Conservation (phyloP, 345 rosid species). For the Eucalyptus paniculata region DNA sequence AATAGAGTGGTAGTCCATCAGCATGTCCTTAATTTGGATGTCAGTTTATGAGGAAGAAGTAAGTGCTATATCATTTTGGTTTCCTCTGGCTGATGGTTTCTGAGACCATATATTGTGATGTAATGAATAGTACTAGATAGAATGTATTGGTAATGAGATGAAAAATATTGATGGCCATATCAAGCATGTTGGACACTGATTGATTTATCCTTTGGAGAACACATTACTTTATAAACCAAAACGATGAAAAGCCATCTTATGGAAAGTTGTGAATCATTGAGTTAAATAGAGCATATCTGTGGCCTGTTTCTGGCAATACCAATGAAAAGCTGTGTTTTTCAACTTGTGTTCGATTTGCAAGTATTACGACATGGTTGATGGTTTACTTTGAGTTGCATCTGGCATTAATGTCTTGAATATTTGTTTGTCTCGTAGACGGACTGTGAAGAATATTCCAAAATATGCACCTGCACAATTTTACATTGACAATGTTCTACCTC, state of each 20-base stretch:
- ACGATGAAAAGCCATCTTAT: not conserved
- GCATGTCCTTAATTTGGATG: too few relatives aligned
- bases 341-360: not conserved
- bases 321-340: not conserved
- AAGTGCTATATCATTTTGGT: too few relatives aligned
- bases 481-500: conserved; percentile 96
- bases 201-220: not conserved
- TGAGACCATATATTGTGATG: too few relatives aligned
- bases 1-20: too few relatives aligned
- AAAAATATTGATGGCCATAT: not conserved
- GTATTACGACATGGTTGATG: not conserved
- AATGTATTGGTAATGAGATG: not conserved
- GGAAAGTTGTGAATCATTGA: not conserved
- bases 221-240: not conserved
- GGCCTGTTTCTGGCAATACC: not conserved
- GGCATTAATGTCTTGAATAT: not conserved
- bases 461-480: conserved; percentile 98
- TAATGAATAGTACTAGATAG: not conserved
- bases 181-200: not conserved
- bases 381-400: not conserved
- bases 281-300: not conserved
- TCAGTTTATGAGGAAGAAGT: too few relatives aligned
- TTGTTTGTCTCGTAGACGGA: conserved; percentile 47
- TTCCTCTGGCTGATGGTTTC: too few relatives aligned
- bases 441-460: conserved; percentile 98